Percentiles rank a stretch among this genome's conserved stretches.
These are phyloP conservation scores for Acer campestre DNA, from an alignment of 345 rosid species.

Conservation along the genomic window DNA sequence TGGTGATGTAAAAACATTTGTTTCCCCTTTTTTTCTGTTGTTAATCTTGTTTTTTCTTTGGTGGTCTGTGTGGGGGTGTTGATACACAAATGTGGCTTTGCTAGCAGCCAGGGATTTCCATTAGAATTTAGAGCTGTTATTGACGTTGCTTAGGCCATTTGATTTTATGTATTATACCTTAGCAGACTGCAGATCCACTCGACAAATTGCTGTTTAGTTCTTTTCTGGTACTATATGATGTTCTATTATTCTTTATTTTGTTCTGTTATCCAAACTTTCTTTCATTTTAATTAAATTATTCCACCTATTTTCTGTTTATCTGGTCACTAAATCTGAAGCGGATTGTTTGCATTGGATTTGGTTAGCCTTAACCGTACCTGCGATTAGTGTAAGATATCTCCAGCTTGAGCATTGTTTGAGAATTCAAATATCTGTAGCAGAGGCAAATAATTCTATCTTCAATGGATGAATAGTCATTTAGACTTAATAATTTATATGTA, in stretches of 20 bases:
- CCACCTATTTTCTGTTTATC: background rate
- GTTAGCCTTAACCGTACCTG: background rate
- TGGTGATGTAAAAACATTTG: background rate
- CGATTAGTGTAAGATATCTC: background rate
- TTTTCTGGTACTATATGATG: background rate
- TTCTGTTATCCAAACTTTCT: background rate
- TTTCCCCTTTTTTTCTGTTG: background rate
- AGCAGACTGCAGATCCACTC: background rate
- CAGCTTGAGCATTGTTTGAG: background rate
- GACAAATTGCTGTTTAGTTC: background rate
- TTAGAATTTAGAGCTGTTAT: too few species aligned
- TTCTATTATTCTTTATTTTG: background rate
- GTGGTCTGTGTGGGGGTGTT: background rate
- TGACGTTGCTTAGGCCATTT: background rate
- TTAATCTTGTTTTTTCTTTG: background rate
- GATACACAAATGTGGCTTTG: background rate
- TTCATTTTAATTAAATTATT: background rate
- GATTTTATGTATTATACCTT: slow-evolving; percentile 1
- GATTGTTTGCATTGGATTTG: background rate
- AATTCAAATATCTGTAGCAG: background rate
- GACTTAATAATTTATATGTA: background rate
- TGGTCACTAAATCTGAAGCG: background rate
- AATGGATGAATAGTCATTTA: background rate
- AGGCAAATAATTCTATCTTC: background rate
- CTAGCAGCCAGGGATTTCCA: background rate